Base-by-base conservation (phyloP, 257 asterid species). In the Solanum bulbocastanum region DNA sequence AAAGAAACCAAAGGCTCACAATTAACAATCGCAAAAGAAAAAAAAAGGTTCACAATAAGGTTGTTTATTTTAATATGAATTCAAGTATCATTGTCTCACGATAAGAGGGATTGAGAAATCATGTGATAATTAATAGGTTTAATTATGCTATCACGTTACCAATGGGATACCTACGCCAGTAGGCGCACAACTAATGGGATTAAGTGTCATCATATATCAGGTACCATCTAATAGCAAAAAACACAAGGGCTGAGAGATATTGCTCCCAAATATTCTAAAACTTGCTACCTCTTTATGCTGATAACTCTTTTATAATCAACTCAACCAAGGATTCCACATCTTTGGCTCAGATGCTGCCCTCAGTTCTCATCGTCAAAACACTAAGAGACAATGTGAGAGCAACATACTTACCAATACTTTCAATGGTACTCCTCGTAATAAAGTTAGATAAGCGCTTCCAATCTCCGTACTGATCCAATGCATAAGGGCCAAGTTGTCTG, bases 381-480 rank as follows among this genome's bases (percentile, higher is more conserved):
- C 60, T 79, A 9, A 27, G 66, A 79, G 23, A 86, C 33, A 13
- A 83, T 13, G 69, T 2, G 58, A 37, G 62, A 78, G 71, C 39
- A 30, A 86, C 36, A 36, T 78, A 87, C 92, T 86, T 87, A 97
- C 99, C 98, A 90, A 93, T 89, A 62, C 89, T 94, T 83, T 94
- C 96, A 90, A 95, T 86, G 33, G 94, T 91, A 86, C 90, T 93
- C 93, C 88, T 95, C 52, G 96, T 91, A 73, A 97, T 93, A 88
- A 91, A 97, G 90, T 93, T 95, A 87, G 98, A 95, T 90, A 97
- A 91, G 86, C 87, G 93, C 84, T 90, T 97, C 99, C 99, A 97
- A 82, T 92, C 96, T 84, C 93, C 95, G 83, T 93, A 94, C 85
- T 89, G 94, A 62, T 92, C 91, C 89, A 94, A 90, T 88, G 92